These are phyloP conservation scores for Leishmania major DNA, from an alignment of 208 protist genomes.

Conservation along the genomic window DNA sequence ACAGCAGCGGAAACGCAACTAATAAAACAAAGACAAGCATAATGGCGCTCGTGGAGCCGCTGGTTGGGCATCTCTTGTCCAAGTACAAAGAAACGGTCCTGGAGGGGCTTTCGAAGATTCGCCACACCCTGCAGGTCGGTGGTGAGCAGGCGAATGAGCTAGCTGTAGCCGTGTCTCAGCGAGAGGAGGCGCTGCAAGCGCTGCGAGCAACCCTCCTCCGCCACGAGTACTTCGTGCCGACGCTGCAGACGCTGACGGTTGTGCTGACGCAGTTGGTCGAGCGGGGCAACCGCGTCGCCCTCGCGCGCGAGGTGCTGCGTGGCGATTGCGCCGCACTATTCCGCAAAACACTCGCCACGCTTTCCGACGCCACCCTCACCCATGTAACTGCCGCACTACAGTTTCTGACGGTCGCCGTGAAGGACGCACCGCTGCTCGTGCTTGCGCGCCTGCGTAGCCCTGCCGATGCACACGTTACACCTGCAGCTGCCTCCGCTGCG, in stretches of 20 bases:
- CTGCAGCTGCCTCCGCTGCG: neutral
- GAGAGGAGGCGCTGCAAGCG: constrained; percentile 61
- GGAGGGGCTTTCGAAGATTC: constrained; percentile 83
- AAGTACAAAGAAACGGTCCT: constrained; percentile 79
- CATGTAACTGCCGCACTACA: constrained; percentile 56
- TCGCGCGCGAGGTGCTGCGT: constrained; percentile 73
- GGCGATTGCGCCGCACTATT: constrained; percentile 59
- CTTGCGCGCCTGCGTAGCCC: constrained; percentile 69
- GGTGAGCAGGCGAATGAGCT: constrained; percentile 45
- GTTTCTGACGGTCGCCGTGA: constrained; percentile 61
- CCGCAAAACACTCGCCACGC: constrained; percentile 44
- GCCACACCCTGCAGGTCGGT: constrained; percentile 22
- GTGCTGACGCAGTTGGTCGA: constrained; percentile 27
- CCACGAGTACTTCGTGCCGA: constrained; percentile 42
- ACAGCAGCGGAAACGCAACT: neutral
- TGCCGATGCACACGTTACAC: constrained; percentile 1
- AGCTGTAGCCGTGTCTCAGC: constrained; percentile 54
- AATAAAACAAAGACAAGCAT: neutral
- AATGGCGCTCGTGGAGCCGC: constrained; percentile 82
- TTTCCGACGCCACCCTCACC: constrained; percentile 57
- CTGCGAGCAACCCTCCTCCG: constrained; percentile 50
- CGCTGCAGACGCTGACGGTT: constrained; percentile 54
- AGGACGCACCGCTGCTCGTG: constrained; percentile 62
- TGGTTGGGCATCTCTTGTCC: constrained; percentile 84
- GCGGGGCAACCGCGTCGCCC: constrained; percentile 27